Percentiles rank a stretch among this genome's conserved stretches.
phyloP scores from a whole-genome alignment of 1,284 basidiomycete species.

The Leccinum laetum region DNA sequence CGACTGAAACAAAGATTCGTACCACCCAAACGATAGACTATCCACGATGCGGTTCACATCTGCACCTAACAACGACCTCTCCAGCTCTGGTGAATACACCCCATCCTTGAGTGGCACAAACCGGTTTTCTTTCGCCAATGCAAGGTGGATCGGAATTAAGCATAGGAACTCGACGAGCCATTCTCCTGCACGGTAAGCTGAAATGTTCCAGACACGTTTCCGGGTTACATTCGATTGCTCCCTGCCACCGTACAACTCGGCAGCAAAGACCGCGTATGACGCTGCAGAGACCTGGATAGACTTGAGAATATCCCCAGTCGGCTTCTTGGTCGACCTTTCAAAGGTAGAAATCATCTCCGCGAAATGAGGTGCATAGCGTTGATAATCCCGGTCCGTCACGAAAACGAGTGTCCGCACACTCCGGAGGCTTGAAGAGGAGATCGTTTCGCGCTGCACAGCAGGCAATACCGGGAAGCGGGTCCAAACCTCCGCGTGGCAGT shows the following conservation, averaged over 20 bases:
- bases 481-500: slow-evolving; percentile 63
- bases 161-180: slow-evolving; percentile 61
- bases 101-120: slow-evolving; percentile 64
- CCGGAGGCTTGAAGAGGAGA: slow-evolving; percentile 35
- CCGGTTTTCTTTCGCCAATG: slow-evolving; percentile 55
- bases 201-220: slow-evolving; percentile 30
- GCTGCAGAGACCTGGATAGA: slow-evolving; percentile 30
- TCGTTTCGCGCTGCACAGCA: slow-evolving; percentile 49
- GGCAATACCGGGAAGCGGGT: slow-evolving; percentile 60
- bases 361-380: slow-evolving; percentile 43
- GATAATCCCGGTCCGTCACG: slow-evolving; percentile 39
- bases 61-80: slow-evolving; percentile 55
- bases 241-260: slow-evolving; percentile 15
- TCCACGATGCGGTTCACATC: slow-evolving; percentile 58
- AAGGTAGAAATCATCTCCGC: slow-evolving; percentile 45
- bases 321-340: slow-evolving; percentile 42
- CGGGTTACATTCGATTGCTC: neutral
- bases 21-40: slow-evolving; percentile 61
- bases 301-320: slow-evolving; percentile 41
- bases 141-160: slow-evolving; percentile 64
- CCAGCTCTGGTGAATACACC: slow-evolving; percentile 47
- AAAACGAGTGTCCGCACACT: slow-evolving; percentile 40
- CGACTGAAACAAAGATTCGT: slow-evolving; percentile 61
- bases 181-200: slow-evolving; percentile 50
- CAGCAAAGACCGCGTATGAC: slow-evolving; percentile 21